phyloP scores from a whole-genome alignment of 2,329 filamentous ascomycete species.

The Catunica adiposa region DNA sequence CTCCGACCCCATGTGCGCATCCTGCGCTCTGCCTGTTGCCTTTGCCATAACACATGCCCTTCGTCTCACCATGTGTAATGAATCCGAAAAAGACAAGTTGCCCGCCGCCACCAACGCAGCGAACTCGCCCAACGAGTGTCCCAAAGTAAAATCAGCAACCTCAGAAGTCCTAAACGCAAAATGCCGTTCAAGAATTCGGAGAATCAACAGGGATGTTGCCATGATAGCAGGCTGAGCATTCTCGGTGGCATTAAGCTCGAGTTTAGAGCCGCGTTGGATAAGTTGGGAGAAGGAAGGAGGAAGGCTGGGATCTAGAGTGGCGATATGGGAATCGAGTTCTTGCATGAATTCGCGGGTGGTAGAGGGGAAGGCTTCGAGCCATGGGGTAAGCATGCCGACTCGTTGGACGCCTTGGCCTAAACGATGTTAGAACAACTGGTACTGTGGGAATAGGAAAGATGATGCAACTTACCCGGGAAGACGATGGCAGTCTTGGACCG shows the following conservation, averaged over 20 bases:
- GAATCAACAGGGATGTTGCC: constrained; percentile 79
- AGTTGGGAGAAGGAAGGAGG: constrained; percentile 58
- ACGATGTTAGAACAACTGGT: constrained; percentile 11
- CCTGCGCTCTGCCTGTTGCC: constrained; percentile 50
- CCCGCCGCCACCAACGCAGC: constrained; percentile 75
- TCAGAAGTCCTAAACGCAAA: constrained; percentile 59
- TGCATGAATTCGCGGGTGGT: constrained; percentile 64
- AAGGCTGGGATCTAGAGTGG: constrained; percentile 28
- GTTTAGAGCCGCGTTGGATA: constrained; percentile 66
- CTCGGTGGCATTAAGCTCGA: constrained; percentile 59
- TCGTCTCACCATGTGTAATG: constrained; percentile 56
- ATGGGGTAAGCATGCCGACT: constrained; percentile 72
- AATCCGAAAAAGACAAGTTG: constrained; percentile 62
- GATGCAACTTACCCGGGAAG: constrained; percentile 34
- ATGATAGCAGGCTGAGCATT: constrained; percentile 94
- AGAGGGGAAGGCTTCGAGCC: constrained; percentile 70
- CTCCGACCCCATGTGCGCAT: constrained; percentile 50
- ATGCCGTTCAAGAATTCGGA: constrained; percentile 71
- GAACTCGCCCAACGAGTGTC: constrained; percentile 87
- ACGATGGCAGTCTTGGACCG: constrained; percentile 37
- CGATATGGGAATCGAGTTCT: constrained; percentile 52
- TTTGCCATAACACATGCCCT: constrained; percentile 72
- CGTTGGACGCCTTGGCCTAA: constrained; percentile 76
- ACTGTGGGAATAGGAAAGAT: not conserved
- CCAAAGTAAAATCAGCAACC: constrained; percentile 65